Base-by-base conservation (phyloP, 2,329 filamentous ascomycete species). In the Aspergillus niger region DNA sequence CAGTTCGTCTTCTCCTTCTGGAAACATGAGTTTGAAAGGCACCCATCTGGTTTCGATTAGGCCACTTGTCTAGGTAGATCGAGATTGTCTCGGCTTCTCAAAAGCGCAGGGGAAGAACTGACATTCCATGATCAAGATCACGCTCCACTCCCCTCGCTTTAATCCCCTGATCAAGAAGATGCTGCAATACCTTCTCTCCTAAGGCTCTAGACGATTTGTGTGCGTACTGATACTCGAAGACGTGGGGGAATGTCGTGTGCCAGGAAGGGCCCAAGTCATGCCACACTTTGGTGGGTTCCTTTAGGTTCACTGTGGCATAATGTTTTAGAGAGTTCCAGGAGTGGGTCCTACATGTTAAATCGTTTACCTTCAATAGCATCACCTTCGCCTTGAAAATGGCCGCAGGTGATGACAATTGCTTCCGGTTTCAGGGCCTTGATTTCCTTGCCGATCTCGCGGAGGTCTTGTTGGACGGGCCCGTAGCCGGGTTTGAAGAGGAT, bases 401-500 rank as follows among this genome's bases (percentile, higher is more conserved):
- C 52, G 10, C 52, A 43, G 8, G 41, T 32, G 26, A 44, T 13
- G 13, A 55, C 38, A 7, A 55, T 55, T 2, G 52, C 52, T n/a
- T 55, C 52, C 13, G 52, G 52, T 22, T 30, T 28, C n/a, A 55
- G 36, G 1, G 24, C 20, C 8, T 55, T 26, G 22, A 55, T 55
- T 15, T 55, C 52, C 39, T 43, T 41, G 7, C 52, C 52, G 15
- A 55, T 55, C 26, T 55, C 38, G 39, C 52, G 52, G 5, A 55
- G 52, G 5, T 41, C 39, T 10, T 55, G 11, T 17, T 55, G 52
- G 20, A 55, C 52, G 8, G 52, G 52, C 3, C 24, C 52, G 10
- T 55, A 55, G n/a, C 52, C 52, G 5, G 52, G 52, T 6, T 55
- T 55, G 39, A 55, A 55, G 38, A 55, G 52, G 39, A 55, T 55